Base-by-base conservation (phyloP, 129 eudicot genomes). In the Glebionis coronaria region DNA sequence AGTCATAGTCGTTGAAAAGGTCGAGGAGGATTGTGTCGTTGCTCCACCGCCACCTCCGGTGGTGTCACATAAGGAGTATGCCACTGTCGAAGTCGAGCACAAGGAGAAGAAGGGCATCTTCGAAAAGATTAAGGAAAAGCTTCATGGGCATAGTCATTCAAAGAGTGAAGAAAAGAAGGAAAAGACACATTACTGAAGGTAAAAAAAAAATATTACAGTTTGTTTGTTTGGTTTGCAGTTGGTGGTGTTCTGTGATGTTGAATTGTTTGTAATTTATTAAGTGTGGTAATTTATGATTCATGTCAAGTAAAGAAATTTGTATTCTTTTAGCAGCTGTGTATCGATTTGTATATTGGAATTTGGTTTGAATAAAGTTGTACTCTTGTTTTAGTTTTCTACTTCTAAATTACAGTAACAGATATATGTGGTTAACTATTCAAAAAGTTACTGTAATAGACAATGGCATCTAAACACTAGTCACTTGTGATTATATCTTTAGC, bases 131-230 rank as follows among this genome's bases (percentile, higher is more conserved):
- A 76, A 76, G 56, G 75, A 76, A 14, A 76, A 76, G 63, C 69
- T 76, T 28, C 75, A 76, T 10, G 75, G 27, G 1, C 19, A 68
- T 76, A 57, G 65, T 73, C 68, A 76, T 76, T 76, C 80, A 25
- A 76, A 68, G 74, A 68, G 64, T 9, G 80, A 76, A 44, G 80
- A 76, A 21, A 68, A 76, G 70, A 76, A 76, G 65, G 80, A 76
- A 52, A 76, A 76, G 44, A 64, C 14, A 40, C 80, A 68, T 62
- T 76, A 76, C 65, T 60, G 60, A 61, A 68, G 47, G 20, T 49
- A 12, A 47, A 49, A 49, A 15, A 49, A 35, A 7, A 23, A 27
- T 23, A 25, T 42, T 13, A 11, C 15, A 6, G 40, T 61, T 42
- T 76, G 46, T 25, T 51, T 68, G 38, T 31, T 35, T 35, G 42